phyloP scores from a whole-genome alignment of 768 basidiomycete genomes.

The Trichaptum fuscoviolaceum region DNA sequence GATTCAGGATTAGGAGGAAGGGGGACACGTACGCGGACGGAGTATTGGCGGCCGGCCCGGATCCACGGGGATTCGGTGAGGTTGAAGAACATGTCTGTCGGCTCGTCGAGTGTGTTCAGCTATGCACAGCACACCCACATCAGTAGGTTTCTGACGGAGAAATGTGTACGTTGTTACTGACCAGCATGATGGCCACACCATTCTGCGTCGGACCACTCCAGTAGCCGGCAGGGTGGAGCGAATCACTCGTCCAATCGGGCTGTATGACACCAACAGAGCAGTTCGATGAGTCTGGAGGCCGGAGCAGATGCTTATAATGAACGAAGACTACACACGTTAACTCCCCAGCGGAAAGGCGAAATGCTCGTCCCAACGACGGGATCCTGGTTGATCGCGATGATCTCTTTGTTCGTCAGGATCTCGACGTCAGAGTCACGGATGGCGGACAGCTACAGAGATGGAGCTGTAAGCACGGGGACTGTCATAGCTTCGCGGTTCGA shows the following conservation, averaged over 20 bases:
- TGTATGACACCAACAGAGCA: constrained; percentile 12
- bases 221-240: constrained; percentile 58
- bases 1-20: no score
- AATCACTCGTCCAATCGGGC: constrained; percentile 34
- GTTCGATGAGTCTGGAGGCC: no score
- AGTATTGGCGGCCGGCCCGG: constrained; percentile 58
- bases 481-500: constrained; percentile 10
- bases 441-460: constrained; percentile 36
- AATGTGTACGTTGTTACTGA: constrained; percentile 22
- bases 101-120: constrained; percentile 56
- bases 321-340: constrained; percentile 42
- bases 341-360: constrained; percentile 64
- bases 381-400: constrained; percentile 67
- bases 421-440: constrained; percentile 46
- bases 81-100: constrained; percentile 55
- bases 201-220: constrained; percentile 66
- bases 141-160: not conserved
- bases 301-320: no score
- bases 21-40: constrained; percentile 49
- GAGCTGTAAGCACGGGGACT: not conserved
- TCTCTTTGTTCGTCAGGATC: constrained; percentile 58
- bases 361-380: constrained; percentile 54
- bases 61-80: constrained; percentile 70
- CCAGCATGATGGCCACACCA: constrained; percentile 64
- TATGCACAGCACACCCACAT: constrained; percentile 19